Evolutionary conservation across 2,329 filamentous ascomycete species (phyloP), one percentile per base, ranked within the genome.

Genomic region (Fusarium sp.): DNA sequence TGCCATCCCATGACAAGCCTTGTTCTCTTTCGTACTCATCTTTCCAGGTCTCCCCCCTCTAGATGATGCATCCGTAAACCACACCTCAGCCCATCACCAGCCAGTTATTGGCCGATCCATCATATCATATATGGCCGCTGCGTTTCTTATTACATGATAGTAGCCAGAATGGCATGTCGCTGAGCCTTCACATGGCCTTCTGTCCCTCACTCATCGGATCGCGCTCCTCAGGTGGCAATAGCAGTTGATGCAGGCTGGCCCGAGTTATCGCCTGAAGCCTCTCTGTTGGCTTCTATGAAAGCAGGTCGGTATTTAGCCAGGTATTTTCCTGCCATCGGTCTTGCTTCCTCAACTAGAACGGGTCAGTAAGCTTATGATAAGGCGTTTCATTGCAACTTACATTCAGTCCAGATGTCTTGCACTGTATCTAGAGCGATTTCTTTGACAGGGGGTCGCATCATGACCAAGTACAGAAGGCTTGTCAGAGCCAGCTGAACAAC

Each of bases 401-500:
- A 90, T 62, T 89, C 88, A 17, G 82, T 79, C 87, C 88, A 91
- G 62, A 91, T 87, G 62, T 87, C 88, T 72, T 90, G 86, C 54
- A 91, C 85, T 2, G 86, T 85, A 72, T 91, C 88, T 44, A 91
- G 79, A 28, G 88, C 88, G 63, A 88, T 79, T 64, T 89, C 85
- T 71, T 86, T 84, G 21, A 86, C 85, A 4, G 89, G 89, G 44
- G 89, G 89, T 52, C 87, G 83, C 83, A 91, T 88, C 80, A 91
- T 88, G 44, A 89, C 86, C 73, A 91, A 77, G 68, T 90, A 91
- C 67, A 90, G 77, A 64, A 91, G 77, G 73, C 87, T 91, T 17
- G 86, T 89, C 62, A 91, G 77, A 11, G 88, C 87, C 44, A 91
- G 79, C 61, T 84, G 85, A 21, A 89, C 86, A 66, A 90, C 85